These are phyloP conservation scores for Coccomyxa sp. DNA, from an alignment of 139 green algal species.

Conservation along the genomic window DNA sequence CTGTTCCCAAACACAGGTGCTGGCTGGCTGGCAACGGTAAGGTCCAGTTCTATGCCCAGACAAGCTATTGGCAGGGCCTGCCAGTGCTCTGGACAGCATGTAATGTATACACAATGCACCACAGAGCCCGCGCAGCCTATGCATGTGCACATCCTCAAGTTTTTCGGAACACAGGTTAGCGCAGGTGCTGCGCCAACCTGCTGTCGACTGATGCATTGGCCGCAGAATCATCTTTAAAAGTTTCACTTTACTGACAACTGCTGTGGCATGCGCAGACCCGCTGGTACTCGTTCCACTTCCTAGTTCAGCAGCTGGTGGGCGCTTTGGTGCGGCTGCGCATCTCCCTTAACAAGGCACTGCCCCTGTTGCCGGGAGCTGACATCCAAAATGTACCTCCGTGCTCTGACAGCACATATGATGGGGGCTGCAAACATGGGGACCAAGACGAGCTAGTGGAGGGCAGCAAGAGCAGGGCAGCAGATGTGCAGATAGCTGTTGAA, in stretches of 20 bases:
- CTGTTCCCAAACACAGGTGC: not conserved
- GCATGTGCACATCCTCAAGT: not conserved
- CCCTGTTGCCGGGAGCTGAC: not conserved
- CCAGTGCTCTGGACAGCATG: not conserved
- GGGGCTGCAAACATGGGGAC: no score
- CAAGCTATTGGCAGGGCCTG: not conserved
- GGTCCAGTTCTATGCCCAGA: not conserved
- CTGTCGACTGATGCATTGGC: not conserved
- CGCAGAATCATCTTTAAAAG: not conserved
- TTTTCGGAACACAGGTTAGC: no score
- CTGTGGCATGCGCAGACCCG: not conserved
- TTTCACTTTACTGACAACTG: not conserved
- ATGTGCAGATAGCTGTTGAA: no score
- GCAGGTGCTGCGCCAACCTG: no score
- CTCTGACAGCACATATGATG: no score
- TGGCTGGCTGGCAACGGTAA: not conserved
- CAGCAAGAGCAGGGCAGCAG: no score
- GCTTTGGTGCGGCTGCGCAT: not conserved
- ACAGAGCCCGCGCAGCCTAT: not conserved
- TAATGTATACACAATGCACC: not conserved
- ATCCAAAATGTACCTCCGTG: no score
- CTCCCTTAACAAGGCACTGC: not conserved
- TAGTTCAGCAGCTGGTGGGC: not conserved
- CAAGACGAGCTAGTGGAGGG: no score
- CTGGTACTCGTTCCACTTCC: not conserved